phyloP scores from a whole-genome alignment of 352 stramenopile genomes.

The Elongisporangium senticosum region DNA sequence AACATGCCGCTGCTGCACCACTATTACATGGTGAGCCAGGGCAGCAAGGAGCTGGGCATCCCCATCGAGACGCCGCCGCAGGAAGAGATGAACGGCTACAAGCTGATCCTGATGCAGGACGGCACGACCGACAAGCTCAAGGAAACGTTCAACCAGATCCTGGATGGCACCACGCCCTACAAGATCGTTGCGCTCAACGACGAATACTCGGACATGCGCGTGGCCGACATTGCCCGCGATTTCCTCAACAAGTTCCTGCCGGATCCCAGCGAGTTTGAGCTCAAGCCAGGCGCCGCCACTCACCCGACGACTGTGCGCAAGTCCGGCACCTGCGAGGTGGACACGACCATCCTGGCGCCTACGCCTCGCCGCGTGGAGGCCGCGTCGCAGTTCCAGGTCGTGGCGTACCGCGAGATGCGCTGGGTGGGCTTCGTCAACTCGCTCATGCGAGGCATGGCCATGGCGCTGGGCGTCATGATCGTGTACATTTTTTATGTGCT shows the following conservation, averaged over 20 bases:
- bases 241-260: conserved; percentile 74
- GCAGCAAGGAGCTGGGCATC: conserved; percentile 72
- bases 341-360: conserved; percentile 62
- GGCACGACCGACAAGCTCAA: conserved; percentile 73
- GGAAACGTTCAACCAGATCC: conserved; percentile 56
- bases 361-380: conserved; percentile 56
- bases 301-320: conserved; percentile 58
- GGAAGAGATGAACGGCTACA: conserved; percentile 79
- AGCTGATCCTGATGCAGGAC: conserved; percentile 81
- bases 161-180: conserved; percentile 57
- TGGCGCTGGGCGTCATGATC: conserved; percentile 73
- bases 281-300: conserved; percentile 30
- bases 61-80: conserved; percentile 64
- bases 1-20: conserved; percentile 85
- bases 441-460: conserved; percentile 65
- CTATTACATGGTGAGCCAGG: conserved; percentile 85
- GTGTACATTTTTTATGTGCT: conserved; percentile 81
- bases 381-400: conserved; percentile 71
- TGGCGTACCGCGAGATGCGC: conserved; percentile 74
- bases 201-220: conserved; percentile 79
- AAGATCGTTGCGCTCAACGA: conserved; percentile 85
- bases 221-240: conserved; percentile 58
- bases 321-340: conserved; percentile 58
- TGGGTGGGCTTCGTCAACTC: conserved; percentile 80
- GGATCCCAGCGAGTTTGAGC: conserved; percentile 63